Evolutionary conservation across 1,284 basidiomycete species (phyloP).

Genomic region (Trichosporon faecale): DNA sequence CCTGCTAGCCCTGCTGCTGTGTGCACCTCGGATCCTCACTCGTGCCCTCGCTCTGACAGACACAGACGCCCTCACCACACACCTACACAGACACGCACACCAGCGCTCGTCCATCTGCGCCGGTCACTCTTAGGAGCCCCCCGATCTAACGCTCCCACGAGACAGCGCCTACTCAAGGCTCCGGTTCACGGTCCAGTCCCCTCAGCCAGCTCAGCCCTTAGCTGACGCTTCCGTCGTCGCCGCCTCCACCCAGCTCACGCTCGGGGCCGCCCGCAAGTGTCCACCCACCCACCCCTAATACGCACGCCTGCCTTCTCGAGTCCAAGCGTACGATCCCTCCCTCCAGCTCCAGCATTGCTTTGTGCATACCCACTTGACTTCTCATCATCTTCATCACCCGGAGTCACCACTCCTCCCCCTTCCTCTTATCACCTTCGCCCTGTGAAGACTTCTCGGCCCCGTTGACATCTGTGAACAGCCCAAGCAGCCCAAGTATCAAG

Average conservation of each 20-base stretch:
- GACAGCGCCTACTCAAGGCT: too few relatives aligned
- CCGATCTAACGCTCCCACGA: neutral
- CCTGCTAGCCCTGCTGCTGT: neutral
- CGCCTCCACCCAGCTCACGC: too few relatives aligned
- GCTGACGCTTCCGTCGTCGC: too few relatives aligned
- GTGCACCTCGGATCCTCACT: neutral
- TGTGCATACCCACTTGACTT: neutral
- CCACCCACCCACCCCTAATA: too few relatives aligned
- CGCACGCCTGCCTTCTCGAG: neutral
- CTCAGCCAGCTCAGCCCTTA: too few relatives aligned
- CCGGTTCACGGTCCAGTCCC: too few relatives aligned
- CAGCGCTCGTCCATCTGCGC: neutral
- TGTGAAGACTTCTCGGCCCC: neutral
- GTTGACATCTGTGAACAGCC: constrained; percentile 1
- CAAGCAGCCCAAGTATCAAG: too few relatives aligned
- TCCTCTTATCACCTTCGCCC: neutral
- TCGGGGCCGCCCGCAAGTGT: too few relatives aligned
- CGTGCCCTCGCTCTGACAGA: neutral
- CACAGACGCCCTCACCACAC: neutral
- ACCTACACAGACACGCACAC: neutral
- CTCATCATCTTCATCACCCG: neutral
- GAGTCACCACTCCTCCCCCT: neutral
- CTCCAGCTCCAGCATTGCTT: neutral
- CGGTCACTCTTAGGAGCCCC: neutral
- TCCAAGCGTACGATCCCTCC: neutral